These are phyloP conservation scores for Panicum miliaceum DNA, from an alignment of 176 grass and related monocot species.

Conservation along the genomic window DNA sequence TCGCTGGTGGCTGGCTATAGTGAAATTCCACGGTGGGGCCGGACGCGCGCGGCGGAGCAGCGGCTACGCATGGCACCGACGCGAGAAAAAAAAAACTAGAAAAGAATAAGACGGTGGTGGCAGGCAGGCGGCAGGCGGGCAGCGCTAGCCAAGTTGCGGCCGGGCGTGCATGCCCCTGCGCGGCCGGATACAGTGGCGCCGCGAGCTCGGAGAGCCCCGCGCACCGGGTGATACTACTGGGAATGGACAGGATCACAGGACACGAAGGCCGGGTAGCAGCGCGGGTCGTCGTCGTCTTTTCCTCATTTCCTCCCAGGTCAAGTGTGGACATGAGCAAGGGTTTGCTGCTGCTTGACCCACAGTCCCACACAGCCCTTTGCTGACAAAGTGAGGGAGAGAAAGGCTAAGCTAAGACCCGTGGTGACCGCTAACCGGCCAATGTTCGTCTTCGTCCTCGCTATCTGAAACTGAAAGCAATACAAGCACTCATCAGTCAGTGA, in stretches of 20 bases:
- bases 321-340: slow-evolving; percentile 29
- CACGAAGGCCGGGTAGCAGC: slow-evolving; percentile 29
- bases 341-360: slow-evolving; percentile 24
- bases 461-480: not conserved
- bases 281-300: slow-evolving; percentile 50
- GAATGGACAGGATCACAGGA: slow-evolving; percentile 24
- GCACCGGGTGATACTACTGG: not conserved
- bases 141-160: not conserved
- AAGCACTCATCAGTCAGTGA: not conserved
- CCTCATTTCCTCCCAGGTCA: slow-evolving; percentile 29
- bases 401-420: not conserved
- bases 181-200: slow-evolving; percentile 24
- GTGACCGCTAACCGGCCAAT: slow-evolving; percentile 14
- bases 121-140: slow-evolving; percentile 3
- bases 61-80: slow-evolving; percentile 13
- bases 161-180: not conserved
- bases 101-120: not conserved
- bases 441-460: slow-evolving; percentile 53
- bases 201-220: not conserved
- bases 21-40: slow-evolving; percentile 18
- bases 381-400: slow-evolving; percentile 38
- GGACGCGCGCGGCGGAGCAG: slow-evolving; percentile 29
- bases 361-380: not conserved
- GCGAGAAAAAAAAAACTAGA: not conserved
- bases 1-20: slow-evolving; percentile 3